Conservation (phyloP, 139 green algal genomes). For the Chlamydomonas schloesseri region DNA sequence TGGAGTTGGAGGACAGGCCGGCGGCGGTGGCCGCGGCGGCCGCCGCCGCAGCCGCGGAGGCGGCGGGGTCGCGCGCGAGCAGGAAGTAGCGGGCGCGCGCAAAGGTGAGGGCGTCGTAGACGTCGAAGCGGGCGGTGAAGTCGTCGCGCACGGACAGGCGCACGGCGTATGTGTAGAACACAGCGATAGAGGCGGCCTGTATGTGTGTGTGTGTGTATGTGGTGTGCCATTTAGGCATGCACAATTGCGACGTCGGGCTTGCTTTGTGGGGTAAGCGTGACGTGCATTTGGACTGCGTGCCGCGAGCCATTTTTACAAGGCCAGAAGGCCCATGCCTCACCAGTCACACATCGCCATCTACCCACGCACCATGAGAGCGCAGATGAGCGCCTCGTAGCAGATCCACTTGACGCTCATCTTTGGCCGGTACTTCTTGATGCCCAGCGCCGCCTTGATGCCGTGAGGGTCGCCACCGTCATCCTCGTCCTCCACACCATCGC, state of each 20-base stretch:
- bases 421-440: background rate
- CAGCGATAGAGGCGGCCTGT: background rate
- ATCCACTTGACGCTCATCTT: slow-evolving; percentile 45
- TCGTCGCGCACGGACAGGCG: background rate
- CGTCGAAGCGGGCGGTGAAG: slow-evolving; percentile 18
- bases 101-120: slow-evolving; percentile 35
- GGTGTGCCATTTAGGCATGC: no score
- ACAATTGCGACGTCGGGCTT: no score
- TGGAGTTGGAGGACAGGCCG: background rate
- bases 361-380: slow-evolving; percentile 34
- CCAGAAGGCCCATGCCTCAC: no score
- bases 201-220: no score
- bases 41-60: no score
- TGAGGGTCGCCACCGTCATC: background rate
- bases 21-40: background rate
- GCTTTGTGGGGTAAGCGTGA: no score
- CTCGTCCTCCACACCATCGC: background rate
- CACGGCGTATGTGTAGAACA: slow-evolving; percentile 39
- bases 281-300: no score
- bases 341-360: no score
- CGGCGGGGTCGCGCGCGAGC: background rate
- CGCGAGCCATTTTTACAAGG: no score
- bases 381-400: slow-evolving; percentile 33
- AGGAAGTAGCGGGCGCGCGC: slow-evolving; percentile 26
- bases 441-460: background rate